Conservation (phyloP, 2,329 filamentous ascomycete species). For the Fusarium nematophilum region DNA sequence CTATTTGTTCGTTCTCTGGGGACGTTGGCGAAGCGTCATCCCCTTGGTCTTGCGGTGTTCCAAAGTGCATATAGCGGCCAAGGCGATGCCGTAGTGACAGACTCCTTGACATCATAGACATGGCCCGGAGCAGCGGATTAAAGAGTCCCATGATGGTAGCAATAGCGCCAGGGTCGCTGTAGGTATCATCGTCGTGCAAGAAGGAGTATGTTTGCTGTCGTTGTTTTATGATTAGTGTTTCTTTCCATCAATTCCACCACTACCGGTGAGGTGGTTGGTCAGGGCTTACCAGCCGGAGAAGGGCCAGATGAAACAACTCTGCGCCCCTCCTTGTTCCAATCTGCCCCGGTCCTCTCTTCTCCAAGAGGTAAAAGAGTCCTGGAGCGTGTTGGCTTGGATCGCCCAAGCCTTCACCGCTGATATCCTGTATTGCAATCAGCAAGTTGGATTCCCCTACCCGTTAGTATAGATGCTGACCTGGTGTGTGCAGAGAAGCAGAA, state of each 20-base stretch:
- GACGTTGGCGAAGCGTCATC: neutral
- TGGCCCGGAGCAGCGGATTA: conserved; percentile 45
- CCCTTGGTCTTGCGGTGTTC: neutral
- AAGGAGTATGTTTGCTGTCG: conserved; percentile 49
- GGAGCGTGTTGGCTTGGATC: conserved; percentile 47
- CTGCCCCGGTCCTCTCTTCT: conserved; percentile 47
- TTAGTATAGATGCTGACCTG: conserved; percentile 26
- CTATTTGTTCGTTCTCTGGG: neutral
- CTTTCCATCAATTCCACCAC: neutral
- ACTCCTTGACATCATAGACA: conserved; percentile 47
- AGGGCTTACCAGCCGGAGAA: conserved; percentile 45
- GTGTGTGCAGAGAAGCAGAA: conserved; percentile 47
- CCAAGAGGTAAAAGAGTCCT: conserved; percentile 48
- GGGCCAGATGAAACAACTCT: conserved; percentile 46
- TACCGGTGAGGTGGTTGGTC: too few species aligned
- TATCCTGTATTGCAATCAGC: conserved; percentile 39
- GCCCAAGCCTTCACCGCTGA: conserved; percentile 46
- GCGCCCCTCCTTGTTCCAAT: conserved; percentile 45
- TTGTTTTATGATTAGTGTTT: neutral
- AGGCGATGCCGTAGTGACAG: conserved; percentile 31
- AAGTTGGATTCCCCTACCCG: neutral
- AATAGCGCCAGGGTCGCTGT: conserved; percentile 47
- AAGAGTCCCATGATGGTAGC: conserved; percentile 44
- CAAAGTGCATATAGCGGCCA: conserved; percentile 9
- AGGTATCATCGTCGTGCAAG: conserved; percentile 45